These are phyloP conservation scores for Dictyostelium brefeldianum DNA, from an alignment of 78 protist genomes.

Conservation along the genomic window DNA sequence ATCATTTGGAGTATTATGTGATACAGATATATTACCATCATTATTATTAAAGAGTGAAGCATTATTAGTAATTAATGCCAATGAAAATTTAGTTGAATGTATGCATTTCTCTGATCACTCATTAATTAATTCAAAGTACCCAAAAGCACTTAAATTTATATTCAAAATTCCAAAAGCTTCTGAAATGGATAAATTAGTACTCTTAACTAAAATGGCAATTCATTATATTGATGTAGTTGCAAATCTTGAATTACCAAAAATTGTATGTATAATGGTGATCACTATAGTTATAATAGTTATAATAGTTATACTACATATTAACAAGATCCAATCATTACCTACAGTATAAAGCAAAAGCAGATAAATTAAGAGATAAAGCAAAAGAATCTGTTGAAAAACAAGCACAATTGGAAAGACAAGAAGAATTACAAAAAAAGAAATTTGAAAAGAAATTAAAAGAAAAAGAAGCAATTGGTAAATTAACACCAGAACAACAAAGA, in stretches of 20 bases:
- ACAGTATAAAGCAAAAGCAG: slow-evolving; percentile 54
- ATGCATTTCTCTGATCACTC: slow-evolving; percentile 61
- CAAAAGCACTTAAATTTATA: slow-evolving; percentile 36
- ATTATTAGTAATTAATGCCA: background rate
- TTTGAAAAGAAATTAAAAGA: slow-evolving; percentile 68
- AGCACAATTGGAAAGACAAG: slow-evolving; percentile 57
- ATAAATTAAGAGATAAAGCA: slow-evolving; percentile 62
- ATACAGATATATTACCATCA: slow-evolving; percentile 69
- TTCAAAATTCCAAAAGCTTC: slow-evolving; percentile 47
- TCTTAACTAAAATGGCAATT: slow-evolving; percentile 37
- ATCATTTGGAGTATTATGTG: slow-evolving; percentile 34
- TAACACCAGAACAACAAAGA: slow-evolving; percentile 75
- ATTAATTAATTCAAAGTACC: slow-evolving; percentile 51
- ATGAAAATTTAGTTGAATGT: slow-evolving; percentile 41
- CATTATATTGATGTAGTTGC: slow-evolving; percentile 56
- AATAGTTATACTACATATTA: background rate
- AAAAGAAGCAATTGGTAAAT: slow-evolving; percentile 45
- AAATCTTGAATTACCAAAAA: slow-evolving; percentile 29
- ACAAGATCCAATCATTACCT: too few species aligned
- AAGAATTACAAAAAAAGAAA: slow-evolving; percentile 61
- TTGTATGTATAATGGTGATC: background rate
- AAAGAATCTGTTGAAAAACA: slow-evolving; percentile 33
- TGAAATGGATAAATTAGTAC: slow-evolving; percentile 47
- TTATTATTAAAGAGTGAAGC: slow-evolving; percentile 29
- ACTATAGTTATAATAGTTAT: background rate